Evolutionary conservation across 768 basidiomycete genomes (phyloP).

Genomic region (Podaxis sp.): DNA sequence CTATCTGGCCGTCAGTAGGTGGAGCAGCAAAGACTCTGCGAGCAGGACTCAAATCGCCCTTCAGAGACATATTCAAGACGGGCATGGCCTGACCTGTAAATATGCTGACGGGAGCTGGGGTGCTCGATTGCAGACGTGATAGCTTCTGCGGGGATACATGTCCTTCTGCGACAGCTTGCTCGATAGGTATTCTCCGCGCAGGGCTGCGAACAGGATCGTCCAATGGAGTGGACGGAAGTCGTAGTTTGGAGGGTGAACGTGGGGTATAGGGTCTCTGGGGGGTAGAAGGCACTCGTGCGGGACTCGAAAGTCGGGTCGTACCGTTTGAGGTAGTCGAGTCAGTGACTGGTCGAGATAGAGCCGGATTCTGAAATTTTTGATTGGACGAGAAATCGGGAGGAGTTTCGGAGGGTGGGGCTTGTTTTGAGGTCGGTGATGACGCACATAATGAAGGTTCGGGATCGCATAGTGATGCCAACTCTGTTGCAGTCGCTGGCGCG

Average conservation of each 20-base stretch:
- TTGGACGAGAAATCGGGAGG: background rate
- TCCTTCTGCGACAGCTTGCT: conserved; percentile 45
- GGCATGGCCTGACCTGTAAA: conserved; percentile 6
- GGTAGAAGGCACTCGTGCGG: conserved; percentile 18
- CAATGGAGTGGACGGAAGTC: conserved; percentile 20
- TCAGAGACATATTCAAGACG: conserved; percentile 5
- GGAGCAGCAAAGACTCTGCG: conserved; percentile 9
- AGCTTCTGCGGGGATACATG: conserved; percentile 46
- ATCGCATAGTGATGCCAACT: background rate
- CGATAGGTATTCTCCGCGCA: conserved; percentile 58
- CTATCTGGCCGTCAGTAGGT: background rate
- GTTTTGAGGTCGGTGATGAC: conserved; percentile 12
- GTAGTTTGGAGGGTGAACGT: conserved; percentile 25
- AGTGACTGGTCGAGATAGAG: conserved; percentile 23
- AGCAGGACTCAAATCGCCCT: conserved; percentile 9
- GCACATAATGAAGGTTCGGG: background rate
- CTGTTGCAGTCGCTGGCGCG: conserved; percentile 7
- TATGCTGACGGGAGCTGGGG: conserved; percentile 12
- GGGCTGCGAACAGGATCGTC: conserved; percentile 50
- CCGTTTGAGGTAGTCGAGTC: conserved; percentile 19
- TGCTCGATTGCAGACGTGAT: conserved; percentile 23
- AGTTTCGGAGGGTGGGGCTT: background rate
- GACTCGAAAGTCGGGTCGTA: conserved; percentile 22
- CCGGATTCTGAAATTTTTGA: conserved; percentile 10
- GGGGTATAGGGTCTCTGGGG: conserved; percentile 1